Percentiles rank a stretch among this genome's conserved stretches.
These are phyloP conservation scores for Trichoderma sp. DNA, from an alignment of 2,329 filamentous ascomycete genomes.

Conservation along the genomic window DNA sequence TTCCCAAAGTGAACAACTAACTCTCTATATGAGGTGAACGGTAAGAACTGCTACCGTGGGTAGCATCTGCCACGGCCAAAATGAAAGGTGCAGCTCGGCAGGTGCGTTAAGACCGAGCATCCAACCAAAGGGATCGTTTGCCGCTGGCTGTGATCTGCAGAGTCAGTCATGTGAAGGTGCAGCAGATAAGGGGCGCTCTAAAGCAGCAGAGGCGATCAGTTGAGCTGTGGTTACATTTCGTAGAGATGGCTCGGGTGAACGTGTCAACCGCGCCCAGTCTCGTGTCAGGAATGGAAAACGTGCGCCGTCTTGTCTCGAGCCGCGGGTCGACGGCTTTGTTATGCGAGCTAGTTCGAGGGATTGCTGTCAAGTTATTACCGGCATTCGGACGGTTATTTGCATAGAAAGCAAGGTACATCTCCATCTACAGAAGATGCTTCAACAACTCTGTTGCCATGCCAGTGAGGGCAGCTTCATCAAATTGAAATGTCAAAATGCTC, in stretches of 20 bases:
- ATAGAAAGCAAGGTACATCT: neutral
- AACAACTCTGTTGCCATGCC: neutral
- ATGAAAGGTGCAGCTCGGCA: neutral
- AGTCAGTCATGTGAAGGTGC: neutral
- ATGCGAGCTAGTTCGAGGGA: neutral
- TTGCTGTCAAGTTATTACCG: neutral
- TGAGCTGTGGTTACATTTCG: slow-evolving; percentile 10
- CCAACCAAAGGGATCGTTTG: slow-evolving; percentile 1
- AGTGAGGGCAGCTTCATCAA: neutral
- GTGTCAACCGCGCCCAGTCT: neutral
- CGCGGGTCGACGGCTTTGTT: slow-evolving; percentile 7
- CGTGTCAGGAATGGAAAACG: slow-evolving; percentile 7
- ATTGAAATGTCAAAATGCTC: neutral
- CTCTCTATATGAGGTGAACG: too few species aligned
- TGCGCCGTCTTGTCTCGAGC: slow-evolving; percentile 1
- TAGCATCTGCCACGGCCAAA: neutral
- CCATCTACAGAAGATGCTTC: neutral
- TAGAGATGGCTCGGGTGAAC: neutral
- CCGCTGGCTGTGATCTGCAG: neutral
- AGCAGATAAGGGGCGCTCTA: neutral
- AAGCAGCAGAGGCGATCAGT: neutral
- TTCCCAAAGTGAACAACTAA: neutral
- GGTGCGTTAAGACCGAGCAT: neutral
- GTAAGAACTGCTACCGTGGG: neutral
- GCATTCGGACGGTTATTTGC: neutral